Evolutionary conservation across 306 rosid species (phyloP).

Genomic region (Pyrus betulifolia): DNA sequence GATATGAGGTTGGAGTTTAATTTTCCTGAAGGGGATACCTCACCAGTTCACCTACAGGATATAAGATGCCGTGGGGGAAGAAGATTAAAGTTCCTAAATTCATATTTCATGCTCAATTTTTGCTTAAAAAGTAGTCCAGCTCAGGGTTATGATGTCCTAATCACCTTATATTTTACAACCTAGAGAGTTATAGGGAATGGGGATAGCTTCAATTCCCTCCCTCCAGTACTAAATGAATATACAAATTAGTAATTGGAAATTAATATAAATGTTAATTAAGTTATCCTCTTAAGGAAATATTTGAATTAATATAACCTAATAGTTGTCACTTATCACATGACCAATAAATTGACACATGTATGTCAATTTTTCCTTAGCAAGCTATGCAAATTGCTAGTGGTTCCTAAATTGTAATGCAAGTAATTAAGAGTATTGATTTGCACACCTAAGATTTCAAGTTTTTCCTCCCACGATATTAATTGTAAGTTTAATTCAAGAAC

Average conservation of each 20-base stretch:
- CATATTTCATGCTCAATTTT: not conserved
- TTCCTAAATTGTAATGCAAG: not conserved
- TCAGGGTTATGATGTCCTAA: not conserved
- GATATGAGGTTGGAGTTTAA: not conserved
- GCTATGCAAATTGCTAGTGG: not conserved
- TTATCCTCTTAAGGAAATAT: not conserved
- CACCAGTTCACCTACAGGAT: constrained; percentile 23
- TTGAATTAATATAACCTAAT: not conserved
- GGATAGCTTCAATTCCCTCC: not conserved
- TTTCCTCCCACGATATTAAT: no score
- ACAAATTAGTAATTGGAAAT: not conserved
- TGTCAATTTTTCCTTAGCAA: not conserved
- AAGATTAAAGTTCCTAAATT: not conserved
- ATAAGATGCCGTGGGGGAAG: not conserved
- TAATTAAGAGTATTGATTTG: not conserved
- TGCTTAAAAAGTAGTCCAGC: constrained; percentile 1
- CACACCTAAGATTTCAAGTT: not conserved
- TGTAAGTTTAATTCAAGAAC: not conserved
- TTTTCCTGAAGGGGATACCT: constrained; percentile 27
- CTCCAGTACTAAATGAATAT: not conserved
- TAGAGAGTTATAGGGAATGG: not conserved
- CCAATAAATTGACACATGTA: not conserved
- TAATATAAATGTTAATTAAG: not conserved
- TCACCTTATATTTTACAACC: not conserved
- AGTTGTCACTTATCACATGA: not conserved